Evolutionary conservation across 2,329 filamentous ascomycete genomes (phyloP).

Genomic region (Aureobasidium pullulans): DNA sequence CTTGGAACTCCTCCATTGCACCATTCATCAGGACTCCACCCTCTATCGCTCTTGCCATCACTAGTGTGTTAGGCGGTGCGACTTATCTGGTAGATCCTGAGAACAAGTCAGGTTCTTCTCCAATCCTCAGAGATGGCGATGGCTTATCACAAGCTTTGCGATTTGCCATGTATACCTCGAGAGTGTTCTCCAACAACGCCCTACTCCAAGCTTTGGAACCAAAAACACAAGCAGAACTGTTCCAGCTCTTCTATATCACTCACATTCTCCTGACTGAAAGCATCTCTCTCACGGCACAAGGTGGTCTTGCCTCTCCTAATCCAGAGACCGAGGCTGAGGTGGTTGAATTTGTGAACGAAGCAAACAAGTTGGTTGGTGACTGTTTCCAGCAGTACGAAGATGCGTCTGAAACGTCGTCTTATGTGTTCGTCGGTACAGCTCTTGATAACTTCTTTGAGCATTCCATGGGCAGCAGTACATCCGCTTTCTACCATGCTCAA

Average conservation of each 20-base stretch:
- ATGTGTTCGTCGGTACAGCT: slow-evolving; percentile 24
- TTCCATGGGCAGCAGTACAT: slow-evolving; percentile 14
- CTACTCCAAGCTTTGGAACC: slow-evolving; percentile 27
- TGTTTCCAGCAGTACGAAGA: slow-evolving; percentile 12
- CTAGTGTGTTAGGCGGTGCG: slow-evolving; percentile 63
- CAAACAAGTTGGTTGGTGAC: slow-evolving; percentile 27
- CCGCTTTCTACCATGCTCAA: slow-evolving; percentile 36
- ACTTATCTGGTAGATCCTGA: slow-evolving; percentile 52
- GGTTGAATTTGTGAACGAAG: slow-evolving; percentile 45
- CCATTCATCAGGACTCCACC: slow-evolving; percentile 48
- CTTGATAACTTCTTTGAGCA: slow-evolving; percentile 19
- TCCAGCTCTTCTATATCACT: slow-evolving; percentile 47
- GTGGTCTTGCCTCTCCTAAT: slow-evolving; percentile 37
- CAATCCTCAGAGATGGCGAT: slow-evolving; percentile 53
- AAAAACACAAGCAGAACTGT: slow-evolving; percentile 33
- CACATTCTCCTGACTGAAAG: slow-evolving; percentile 54
- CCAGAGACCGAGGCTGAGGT: slow-evolving; percentile 37
- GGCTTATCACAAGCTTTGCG: slow-evolving; percentile 67
- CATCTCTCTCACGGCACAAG: slow-evolving; percentile 48
- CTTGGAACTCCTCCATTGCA: slow-evolving; percentile 59
- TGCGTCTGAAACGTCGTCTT: background rate
- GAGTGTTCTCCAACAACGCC: slow-evolving; percentile 45
- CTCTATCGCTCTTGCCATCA: slow-evolving; percentile 62
- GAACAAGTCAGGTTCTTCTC: background rate
- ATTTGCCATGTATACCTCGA: slow-evolving; percentile 63